These are phyloP conservation scores for Triadica sebifera DNA, from an alignment of 345 rosid genomes.

Conservation along the genomic window DNA sequence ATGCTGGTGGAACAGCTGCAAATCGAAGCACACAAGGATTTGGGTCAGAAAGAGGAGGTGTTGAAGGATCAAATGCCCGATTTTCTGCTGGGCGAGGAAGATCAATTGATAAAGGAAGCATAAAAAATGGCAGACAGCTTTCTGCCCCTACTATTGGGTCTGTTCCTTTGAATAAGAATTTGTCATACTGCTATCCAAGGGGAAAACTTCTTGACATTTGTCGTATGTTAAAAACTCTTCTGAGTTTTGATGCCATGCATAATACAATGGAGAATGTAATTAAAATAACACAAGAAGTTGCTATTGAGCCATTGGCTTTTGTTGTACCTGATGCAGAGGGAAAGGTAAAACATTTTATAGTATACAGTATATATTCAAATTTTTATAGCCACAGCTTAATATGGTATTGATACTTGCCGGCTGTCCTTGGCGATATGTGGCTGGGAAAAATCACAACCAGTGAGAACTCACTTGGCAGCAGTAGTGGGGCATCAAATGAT, in stretches of 20 bases:
- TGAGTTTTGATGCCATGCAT: slow-evolving; percentile 3
- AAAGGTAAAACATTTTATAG: slow-evolving; percentile 15
- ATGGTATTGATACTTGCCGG: slow-evolving; percentile 9
- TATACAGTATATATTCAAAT: background rate
- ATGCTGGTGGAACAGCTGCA: slow-evolving; percentile 13
- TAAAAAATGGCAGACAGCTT: slow-evolving; percentile 14
- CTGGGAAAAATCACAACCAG: slow-evolving; percentile 23
- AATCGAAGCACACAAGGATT: slow-evolving; percentile 24
- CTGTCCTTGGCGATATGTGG: slow-evolving; percentile 22
- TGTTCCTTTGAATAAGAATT: slow-evolving; percentile 11
- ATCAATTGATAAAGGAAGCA: slow-evolving; percentile 22
- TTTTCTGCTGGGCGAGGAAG: slow-evolving; percentile 31
- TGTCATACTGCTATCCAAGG: slow-evolving; percentile 27
- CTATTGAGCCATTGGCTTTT: slow-evolving; percentile 28
- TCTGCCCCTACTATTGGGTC: slow-evolving; percentile 20
- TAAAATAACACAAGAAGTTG: slow-evolving; percentile 13
- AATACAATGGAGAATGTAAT: slow-evolving; percentile 18
- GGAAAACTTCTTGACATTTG: slow-evolving; percentile 33
- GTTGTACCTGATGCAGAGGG: slow-evolving; percentile 18
- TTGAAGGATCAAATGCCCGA: slow-evolving; percentile 14
- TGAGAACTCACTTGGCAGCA: slow-evolving; percentile 4
- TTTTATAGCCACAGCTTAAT: background rate
- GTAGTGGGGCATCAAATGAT: slow-evolving; percentile 11
- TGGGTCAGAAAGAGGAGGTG: slow-evolving; percentile 28
- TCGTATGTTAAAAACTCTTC: slow-evolving; percentile 12